These are phyloP conservation scores for Takakia lepidozioides DNA, from an alignment of 225 moss, liverwort and hornwort genomes.

Conservation along the genomic window DNA sequence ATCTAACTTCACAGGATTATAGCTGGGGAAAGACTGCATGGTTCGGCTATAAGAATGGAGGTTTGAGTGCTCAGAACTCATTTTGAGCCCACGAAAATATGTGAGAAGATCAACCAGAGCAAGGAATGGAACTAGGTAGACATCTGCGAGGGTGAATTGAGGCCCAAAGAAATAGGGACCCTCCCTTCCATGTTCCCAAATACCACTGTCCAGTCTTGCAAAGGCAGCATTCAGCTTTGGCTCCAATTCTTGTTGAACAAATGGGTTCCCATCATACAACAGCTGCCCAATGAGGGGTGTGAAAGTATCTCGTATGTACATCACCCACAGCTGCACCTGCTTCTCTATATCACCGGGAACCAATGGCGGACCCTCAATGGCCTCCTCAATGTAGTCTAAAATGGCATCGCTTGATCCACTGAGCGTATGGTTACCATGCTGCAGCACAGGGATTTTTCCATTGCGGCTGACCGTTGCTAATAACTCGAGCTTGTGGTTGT, in stretches of 20 bases:
- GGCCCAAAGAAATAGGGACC: conserved; percentile 39
- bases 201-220: conserved; percentile 44
- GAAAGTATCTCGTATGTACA: conserved; percentile 67
- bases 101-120: conserved; percentile 28
- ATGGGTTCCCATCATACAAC: conserved; percentile 76
- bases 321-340: conserved; percentile 63
- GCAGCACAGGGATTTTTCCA: conserved; percentile 54
- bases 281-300: conserved; percentile 80
- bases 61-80: conserved; percentile 13
- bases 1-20: conserved; percentile 27
- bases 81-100: conserved; percentile 28
- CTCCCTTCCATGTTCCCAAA: conserved; percentile 55
- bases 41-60: conserved; percentile 22
- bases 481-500: conserved; percentile 31
- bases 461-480: conserved; percentile 20
- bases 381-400: conserved; percentile 75
- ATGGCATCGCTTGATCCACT: conserved; percentile 70
- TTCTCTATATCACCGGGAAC: conserved; percentile 50
- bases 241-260: conserved; percentile 67
- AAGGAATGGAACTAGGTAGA: conserved; percentile 32
- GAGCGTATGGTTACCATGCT: conserved; percentile 55
- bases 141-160: conserved; percentile 41
- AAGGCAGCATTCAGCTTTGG: conserved; percentile 65
- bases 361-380: conserved; percentile 57
- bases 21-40: conserved; percentile 32